phyloP scores from a whole-genome alignment of 2,329 filamentous ascomycete genomes.

The Alternaria sp. region DNA sequence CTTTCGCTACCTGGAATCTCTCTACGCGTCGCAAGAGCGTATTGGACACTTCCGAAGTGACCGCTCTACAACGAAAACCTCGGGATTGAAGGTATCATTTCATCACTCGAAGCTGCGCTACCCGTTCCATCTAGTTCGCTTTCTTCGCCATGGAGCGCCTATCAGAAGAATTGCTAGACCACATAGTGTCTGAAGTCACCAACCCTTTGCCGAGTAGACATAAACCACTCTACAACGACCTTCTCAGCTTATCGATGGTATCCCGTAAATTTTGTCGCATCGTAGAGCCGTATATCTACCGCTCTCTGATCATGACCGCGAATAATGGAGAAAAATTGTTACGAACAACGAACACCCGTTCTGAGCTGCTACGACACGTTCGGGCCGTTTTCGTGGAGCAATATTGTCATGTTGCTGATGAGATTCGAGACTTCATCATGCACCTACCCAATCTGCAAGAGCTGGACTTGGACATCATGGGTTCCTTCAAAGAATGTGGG shows the following conservation, averaged over 20 bases:
- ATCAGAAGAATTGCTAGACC: constrained; percentile 18
- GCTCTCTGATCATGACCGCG: neutral
- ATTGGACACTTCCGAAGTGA: neutral
- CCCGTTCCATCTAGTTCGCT: neutral
- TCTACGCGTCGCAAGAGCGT: neutral
- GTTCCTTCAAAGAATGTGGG: neutral
- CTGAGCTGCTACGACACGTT: constrained; percentile 3
- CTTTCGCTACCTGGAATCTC: neutral
- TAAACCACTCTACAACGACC: neutral
- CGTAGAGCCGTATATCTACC: constrained; percentile 14
- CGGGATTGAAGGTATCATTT: neutral
- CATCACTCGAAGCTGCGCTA: neutral
- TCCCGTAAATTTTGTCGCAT: constrained; percentile 18
- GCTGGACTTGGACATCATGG: constrained; percentile 7
- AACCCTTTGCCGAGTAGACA: constrained; percentile 8
- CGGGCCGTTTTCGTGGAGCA: neutral
- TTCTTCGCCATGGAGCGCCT: constrained; percentile 13
- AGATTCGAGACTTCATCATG: neutral
- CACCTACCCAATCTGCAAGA: constrained; percentile 8
- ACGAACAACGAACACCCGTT: neutral
- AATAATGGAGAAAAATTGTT: neutral
- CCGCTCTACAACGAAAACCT: neutral
- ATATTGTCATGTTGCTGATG: neutral
- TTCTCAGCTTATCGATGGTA: constrained; percentile 15
- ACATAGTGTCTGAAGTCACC: constrained; percentile 12